phyloP scores from a whole-genome alignment of 1,139 yeast genomes.

The Magnusiomyces paraingens region DNA sequence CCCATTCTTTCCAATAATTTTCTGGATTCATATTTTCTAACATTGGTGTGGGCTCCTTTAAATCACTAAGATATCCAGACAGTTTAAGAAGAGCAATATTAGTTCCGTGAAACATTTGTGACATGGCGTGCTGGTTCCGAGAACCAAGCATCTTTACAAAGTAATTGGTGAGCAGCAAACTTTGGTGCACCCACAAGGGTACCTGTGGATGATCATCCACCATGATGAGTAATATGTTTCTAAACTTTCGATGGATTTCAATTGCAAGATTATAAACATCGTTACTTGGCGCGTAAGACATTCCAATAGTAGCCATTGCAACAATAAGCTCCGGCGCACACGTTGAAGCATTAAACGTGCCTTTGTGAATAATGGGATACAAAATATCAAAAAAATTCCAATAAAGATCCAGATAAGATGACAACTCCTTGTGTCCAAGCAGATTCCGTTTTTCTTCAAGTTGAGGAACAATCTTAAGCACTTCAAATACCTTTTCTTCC shows the following conservation, averaged over 20 bases:
- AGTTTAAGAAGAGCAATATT: constrained; percentile 29
- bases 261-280: constrained; percentile 25
- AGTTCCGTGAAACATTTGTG: constrained; percentile 33
- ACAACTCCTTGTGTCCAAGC: constrained; percentile 18
- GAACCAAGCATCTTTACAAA: constrained; percentile 30
- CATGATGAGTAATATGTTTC: constrained; percentile 25
- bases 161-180: constrained; percentile 26
- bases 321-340: constrained; percentile 28
- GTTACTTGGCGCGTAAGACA: constrained; percentile 29
- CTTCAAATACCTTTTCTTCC: constrained; percentile 16
- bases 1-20: constrained; percentile 32
- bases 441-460: constrained; percentile 16
- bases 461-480: constrained; percentile 18
- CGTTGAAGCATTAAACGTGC: constrained; percentile 31
- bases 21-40: background rate
- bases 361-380: constrained; percentile 34
- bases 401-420: constrained; percentile 26
- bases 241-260: constrained; percentile 23
- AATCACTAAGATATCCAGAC: constrained; percentile 28
- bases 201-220: constrained; percentile 25
- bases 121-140: constrained; percentile 25
- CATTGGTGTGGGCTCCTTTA: constrained; percentile 12
- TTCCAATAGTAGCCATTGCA: constrained; percentile 34
- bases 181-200: constrained; percentile 28
- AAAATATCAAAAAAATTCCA: constrained; percentile 33